Evolutionary conservation across 2,329 filamentous ascomycete species (phyloP), one percentile per base, ranked within the genome.

Genomic region (Phyllosticta citrichinensis): DNA sequence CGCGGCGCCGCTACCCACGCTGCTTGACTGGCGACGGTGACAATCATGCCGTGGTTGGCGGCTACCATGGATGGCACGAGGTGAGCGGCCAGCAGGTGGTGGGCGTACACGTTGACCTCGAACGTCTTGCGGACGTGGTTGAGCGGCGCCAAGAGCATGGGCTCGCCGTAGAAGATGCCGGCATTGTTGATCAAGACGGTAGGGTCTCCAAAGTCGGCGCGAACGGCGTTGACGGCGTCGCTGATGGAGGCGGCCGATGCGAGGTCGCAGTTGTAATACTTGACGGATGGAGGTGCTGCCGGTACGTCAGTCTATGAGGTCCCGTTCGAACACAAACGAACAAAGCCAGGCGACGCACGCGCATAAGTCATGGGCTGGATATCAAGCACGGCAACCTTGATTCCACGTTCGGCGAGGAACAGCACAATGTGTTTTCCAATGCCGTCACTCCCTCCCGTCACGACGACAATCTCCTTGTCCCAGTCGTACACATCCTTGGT

Each of bases 161-260:
- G 80, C 65, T 83, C 83, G 63, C 84, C 85, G 61, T 80, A 80
- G 17, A 78, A 81, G 27, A 87, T 80, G 63, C 86, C 87, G 9
- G 87, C 87, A 68, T 89, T 89, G 76, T 88, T 88, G 75, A 89
- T 86, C 3, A 91, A 76, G 63, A 91, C 76, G 0, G 86, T 89
- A 0, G 87, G 87, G 56, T 82, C 68, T 61, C 87, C 87, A 61
- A 88, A 75, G 12, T 80, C 70, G 30, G 72, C 70, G 58, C 82
- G 79, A 67, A 90, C 80, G 4, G 75, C 68, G 12, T 76, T 67
- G 0, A 83, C 85, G 5, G 80, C 79, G 2, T 74, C 70, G 6
- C 77, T 69, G 65, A 89, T 80, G 40, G 77, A 77, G 14, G 77
- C 68, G 3, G 81, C 75, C 0, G 81, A 85, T 56, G 84, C 83